Evolutionary conservation across 768 basidiomycete species (phyloP).

Genomic region (Nevesoporus exiguus): DNA sequence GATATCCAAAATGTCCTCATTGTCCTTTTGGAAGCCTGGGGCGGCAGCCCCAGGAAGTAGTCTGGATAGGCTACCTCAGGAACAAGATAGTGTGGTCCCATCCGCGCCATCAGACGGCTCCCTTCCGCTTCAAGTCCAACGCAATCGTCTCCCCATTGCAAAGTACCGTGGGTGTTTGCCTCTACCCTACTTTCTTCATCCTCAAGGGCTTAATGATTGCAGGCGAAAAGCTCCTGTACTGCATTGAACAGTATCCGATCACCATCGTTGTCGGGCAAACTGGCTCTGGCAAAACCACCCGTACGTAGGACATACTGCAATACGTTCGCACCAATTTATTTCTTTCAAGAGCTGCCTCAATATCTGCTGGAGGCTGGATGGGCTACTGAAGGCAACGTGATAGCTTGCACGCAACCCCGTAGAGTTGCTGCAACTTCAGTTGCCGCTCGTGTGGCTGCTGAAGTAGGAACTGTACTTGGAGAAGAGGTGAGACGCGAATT

Average conservation of each 20-base stretch:
- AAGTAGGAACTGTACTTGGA: constrained; percentile 84
- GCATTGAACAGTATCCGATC: constrained; percentile 79
- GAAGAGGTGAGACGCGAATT: constrained; percentile 60
- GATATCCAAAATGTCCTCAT: constrained; percentile 52
- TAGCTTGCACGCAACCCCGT: constrained; percentile 91
- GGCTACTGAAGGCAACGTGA: constrained; percentile 76
- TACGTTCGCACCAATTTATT: constrained; percentile 1
- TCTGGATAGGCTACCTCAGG: constrained; percentile 78
- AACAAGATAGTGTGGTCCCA: constrained; percentile 67
- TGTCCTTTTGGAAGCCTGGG: constrained; percentile 90
- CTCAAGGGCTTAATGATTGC: constrained; percentile 1
- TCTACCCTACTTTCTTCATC: neutral
- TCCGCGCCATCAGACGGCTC: constrained; percentile 55
- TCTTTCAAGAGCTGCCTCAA: constrained; percentile 80
- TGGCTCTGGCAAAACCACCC: constrained; percentile 97
- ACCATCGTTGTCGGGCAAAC: constrained; percentile 92
- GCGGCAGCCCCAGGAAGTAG: constrained; percentile 80
- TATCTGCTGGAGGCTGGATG: constrained; percentile 93
- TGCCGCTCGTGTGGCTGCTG: constrained; percentile 85
- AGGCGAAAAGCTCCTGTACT: constrained; percentile 81
- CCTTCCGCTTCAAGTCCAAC: constrained; percentile 67
- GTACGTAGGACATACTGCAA: constrained; percentile 45
- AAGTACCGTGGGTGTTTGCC: constrained; percentile 64
- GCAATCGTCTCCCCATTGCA: constrained; percentile 84
- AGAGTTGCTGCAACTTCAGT: constrained; percentile 95